phyloP scores from a whole-genome alignment of 371 early-diverging fungal species.

The Mucor sp. region DNA sequence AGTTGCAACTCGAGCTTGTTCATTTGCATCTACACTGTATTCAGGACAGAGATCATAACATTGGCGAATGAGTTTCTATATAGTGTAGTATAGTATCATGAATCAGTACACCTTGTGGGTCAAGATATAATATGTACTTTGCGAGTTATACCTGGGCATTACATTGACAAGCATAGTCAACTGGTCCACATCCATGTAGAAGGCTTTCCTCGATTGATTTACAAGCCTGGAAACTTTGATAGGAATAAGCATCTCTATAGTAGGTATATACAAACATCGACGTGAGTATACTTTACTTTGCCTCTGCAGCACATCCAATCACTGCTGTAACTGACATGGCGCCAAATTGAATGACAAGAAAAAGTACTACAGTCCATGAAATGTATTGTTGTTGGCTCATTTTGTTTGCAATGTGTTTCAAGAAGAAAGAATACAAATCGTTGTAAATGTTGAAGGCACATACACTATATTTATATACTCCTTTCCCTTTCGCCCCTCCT shows the following conservation, averaged over 20 bases:
- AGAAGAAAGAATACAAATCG: not conserved
- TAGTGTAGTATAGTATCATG: no score
- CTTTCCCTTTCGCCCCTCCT: not conserved
- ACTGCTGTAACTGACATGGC: constrained; percentile 11
- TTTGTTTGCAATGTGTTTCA: not conserved
- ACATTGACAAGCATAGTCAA: constrained; percentile 36
- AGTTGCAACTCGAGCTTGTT: constrained; percentile 26
- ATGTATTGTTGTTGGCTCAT: not conserved
- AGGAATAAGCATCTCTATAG: no score
- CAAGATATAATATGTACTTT: no score
- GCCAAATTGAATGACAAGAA: constrained; percentile 15
- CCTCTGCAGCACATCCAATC: constrained; percentile 32
- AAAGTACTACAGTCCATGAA: not conserved
- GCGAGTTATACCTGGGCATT: constrained; percentile 22
- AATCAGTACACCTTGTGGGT: no score
- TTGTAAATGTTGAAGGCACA: not conserved
- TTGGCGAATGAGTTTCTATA: constrained; percentile 28
- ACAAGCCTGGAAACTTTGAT: constrained; percentile 36
- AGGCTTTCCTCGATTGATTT: constrained; percentile 23
- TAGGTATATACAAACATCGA: no score
- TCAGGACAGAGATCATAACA: constrained; percentile 37
- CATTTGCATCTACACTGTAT: constrained; percentile 23
- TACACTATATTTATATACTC: not conserved
- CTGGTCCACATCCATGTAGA: constrained; percentile 24
- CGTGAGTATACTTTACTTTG: constrained; percentile 26